phyloP scores from a whole-genome alignment of 352 stramenopile genomes.

The Pythium aquatile region DNA sequence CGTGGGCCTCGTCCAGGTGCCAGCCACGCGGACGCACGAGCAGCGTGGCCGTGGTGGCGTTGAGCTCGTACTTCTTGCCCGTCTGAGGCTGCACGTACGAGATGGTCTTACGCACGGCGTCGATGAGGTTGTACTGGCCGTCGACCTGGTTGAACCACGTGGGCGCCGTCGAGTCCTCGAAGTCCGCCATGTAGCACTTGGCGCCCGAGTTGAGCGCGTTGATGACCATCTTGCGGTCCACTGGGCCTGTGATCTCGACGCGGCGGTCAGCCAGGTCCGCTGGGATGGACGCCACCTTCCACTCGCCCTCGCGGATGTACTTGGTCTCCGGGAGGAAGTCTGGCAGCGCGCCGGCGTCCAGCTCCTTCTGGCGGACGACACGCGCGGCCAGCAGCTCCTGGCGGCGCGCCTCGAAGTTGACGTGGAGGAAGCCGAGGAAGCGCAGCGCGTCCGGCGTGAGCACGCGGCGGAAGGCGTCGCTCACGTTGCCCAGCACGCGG shows the following conservation, averaged over 20 bases:
- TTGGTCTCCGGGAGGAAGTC: conserved; percentile 86
- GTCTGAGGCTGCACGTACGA: conserved; percentile 66
- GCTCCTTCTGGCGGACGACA: conserved; percentile 59
- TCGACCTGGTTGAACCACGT: conserved; percentile 94
- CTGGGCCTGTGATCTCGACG: conserved; percentile 95
- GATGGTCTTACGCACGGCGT: conserved; percentile 92
- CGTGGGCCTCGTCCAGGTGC: conserved; percentile 94
- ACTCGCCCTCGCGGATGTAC: conserved; percentile 82
- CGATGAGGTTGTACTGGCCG: conserved; percentile 91
- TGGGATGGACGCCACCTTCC: conserved; percentile 77
- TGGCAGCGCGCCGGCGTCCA: conserved; percentile 87
- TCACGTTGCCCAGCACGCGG: conserved; percentile 80
- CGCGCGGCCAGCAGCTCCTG: conserved; percentile 35
- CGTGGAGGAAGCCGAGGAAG: conserved; percentile 90
- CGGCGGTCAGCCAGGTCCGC: conserved; percentile 88
- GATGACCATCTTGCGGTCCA: conserved; percentile 97
- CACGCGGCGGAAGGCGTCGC: conserved; percentile 78
- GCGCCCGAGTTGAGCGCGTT: conserved; percentile 95
- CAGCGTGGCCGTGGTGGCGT: conserved; percentile 82
- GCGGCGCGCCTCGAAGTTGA: conserved; percentile 77
- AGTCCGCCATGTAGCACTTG: conserved; percentile 96
- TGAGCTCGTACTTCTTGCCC: conserved; percentile 75
- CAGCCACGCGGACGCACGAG: conserved; percentile 92
- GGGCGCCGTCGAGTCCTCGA: conserved; percentile 93
- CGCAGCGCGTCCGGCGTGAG: conserved; percentile 89